Conservation (phyloP, 768 basidiomycete genomes). For the Amanita muscaria region DNA sequence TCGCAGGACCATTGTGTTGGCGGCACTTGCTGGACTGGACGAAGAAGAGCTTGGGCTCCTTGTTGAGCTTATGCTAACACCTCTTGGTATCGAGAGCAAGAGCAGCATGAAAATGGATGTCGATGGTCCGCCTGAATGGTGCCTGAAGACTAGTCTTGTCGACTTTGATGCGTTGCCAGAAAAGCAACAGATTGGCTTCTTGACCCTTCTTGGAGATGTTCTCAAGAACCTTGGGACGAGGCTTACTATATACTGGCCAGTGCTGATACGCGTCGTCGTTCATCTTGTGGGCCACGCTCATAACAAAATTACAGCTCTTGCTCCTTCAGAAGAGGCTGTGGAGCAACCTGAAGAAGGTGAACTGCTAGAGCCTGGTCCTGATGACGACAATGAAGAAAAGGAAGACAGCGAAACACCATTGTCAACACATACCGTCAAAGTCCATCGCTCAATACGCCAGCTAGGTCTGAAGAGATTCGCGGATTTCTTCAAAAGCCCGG, state of each 20-base stretch:
- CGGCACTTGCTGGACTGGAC: conserved; percentile 58
- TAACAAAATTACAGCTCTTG: conserved; percentile 30
- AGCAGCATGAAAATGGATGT: background rate
- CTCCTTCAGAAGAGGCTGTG: conserved; percentile 13
- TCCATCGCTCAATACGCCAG: conserved; percentile 63
- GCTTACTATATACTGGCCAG: conserved; percentile 62
- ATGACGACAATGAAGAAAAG: conserved; percentile 24
- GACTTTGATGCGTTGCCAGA: conserved; percentile 25
- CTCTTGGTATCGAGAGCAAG: conserved; percentile 33
- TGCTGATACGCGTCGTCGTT: conserved; percentile 60
- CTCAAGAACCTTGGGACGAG: conserved; percentile 74
- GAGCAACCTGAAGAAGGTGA: conserved; percentile 24
- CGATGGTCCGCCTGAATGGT: conserved; percentile 14
- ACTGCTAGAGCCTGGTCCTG: conserved; percentile 16
- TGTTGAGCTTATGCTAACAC: conserved; percentile 81
- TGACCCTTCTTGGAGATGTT: conserved; percentile 79
- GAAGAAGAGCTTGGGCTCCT: conserved; percentile 69
- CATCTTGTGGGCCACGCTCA: conserved; percentile 63
- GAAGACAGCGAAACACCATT: conserved; percentile 27
- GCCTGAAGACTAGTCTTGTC: conserved; percentile 6
- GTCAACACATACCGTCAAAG: conserved; percentile 19
- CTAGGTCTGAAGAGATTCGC: conserved; percentile 78
- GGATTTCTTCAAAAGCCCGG: conserved; percentile 77
- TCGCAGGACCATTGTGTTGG: conserved; percentile 67
- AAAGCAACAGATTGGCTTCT: conserved; percentile 76